Conservation (phyloP, 2,329 filamentous ascomycete genomes). For the Fusarium stilboides region DNA sequence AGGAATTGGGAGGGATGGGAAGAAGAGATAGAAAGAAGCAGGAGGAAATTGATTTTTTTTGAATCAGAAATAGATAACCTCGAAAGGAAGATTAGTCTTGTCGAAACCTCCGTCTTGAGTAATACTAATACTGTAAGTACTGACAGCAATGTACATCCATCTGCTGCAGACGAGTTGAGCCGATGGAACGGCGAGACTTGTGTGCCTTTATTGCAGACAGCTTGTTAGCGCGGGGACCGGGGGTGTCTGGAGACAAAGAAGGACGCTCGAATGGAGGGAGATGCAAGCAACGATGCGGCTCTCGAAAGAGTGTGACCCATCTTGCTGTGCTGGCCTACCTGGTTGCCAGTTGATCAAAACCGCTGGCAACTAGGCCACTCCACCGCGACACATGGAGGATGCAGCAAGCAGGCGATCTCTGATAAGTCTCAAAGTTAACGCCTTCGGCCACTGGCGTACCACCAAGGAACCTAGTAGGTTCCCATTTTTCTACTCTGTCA, state of each 20-base stretch:
- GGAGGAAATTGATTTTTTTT: constrained; percentile 19
- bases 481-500: constrained; percentile 33
- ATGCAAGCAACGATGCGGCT: constrained; percentile 77
- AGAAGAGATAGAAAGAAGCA: constrained; percentile 11
- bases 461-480: constrained; percentile 48
- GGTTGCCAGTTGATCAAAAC: constrained; percentile 83
- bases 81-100: constrained; percentile 29
- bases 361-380: constrained; percentile 74
- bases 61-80: constrained; percentile 30
- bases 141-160: constrained; percentile 48
- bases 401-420: constrained; percentile 66
- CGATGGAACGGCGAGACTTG: constrained; percentile 63
- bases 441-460: constrained; percentile 49
- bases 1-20: constrained; percentile 20
- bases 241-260: constrained; percentile 61
- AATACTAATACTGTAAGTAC: constrained; percentile 22
- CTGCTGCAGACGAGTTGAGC: constrained; percentile 65
- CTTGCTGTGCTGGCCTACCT: constrained; percentile 93
- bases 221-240: constrained; percentile 66
- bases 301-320: constrained; percentile 77
- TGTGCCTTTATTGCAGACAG: constrained; percentile 76
- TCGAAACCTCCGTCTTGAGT: constrained; percentile 61
- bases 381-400: constrained; percentile 64
- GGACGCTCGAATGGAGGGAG: constrained; percentile 60
- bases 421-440: constrained; percentile 53